These are phyloP conservation scores for Speleostelium caveatum DNA, from an alignment of 78 protist species.

Conservation along the genomic window DNA sequence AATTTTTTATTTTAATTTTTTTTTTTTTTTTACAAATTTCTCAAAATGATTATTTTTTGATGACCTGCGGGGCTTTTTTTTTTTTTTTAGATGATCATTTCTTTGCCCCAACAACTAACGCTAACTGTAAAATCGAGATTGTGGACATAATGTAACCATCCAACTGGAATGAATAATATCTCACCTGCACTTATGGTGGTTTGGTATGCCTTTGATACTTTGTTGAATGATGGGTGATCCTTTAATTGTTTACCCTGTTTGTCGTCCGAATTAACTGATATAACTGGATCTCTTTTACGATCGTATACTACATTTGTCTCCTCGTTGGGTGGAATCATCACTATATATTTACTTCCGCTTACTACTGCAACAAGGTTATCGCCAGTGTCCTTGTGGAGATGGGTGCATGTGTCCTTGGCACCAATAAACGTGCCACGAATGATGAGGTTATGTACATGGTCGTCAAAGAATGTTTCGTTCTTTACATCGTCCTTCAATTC, in stretches of 20 bases:
- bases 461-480: slow-evolving; percentile 3
- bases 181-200: slow-evolving; percentile 25
- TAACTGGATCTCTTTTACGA: neutral
- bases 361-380: slow-evolving; percentile 48
- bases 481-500: slow-evolving; percentile 34
- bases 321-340: slow-evolving; percentile 31
- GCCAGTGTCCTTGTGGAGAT: slow-evolving; percentile 62
- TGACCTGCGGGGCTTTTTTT: too few species aligned
- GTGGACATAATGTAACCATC: slow-evolving; percentile 63
- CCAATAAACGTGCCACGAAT: slow-evolving; percentile 53
- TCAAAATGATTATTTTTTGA: too few species aligned
- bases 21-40: too few species aligned
- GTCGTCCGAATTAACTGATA: neutral
- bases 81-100: slow-evolving; percentile 5
- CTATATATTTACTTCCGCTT: slow-evolving; percentile 24
- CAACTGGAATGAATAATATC: slow-evolving; percentile 27
- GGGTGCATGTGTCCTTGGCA: slow-evolving; percentile 9
- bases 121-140: slow-evolving; percentile 32
- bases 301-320: neutral
- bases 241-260: slow-evolving; percentile 8
- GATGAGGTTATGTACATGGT: slow-evolving; percentile 22
- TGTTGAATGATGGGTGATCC: slow-evolving; percentile 24
- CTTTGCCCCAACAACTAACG: slow-evolving; percentile 59
- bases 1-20: too few species aligned
- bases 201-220: neutral